phyloP scores from a whole-genome alignment of 2,329 filamentous ascomycete species.

The Albophoma yamanashiensis region DNA sequence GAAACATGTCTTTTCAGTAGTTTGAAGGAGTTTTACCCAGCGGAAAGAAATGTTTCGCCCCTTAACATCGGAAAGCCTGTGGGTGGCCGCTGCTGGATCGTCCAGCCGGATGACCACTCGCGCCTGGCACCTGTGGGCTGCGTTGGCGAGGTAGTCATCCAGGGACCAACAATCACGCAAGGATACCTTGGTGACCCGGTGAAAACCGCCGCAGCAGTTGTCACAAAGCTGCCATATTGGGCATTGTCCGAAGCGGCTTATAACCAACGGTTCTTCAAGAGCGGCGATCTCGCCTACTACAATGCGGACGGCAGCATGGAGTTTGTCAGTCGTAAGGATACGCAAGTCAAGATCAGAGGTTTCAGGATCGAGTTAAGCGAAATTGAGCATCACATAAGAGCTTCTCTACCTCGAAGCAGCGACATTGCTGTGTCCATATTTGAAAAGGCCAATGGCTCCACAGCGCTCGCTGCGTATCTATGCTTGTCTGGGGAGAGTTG shows the following conservation, averaged over 20 bases:
- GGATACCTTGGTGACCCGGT: slow-evolving; percentile 3
- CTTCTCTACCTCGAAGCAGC: neutral
- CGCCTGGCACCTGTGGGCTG: slow-evolving; percentile 2
- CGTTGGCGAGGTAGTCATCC: slow-evolving; percentile 6
- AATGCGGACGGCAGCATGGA: slow-evolving; percentile 7
- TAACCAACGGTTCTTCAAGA: slow-evolving; percentile 6
- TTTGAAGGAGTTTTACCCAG: neutral
- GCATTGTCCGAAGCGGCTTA: neutral
- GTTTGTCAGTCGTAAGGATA: slow-evolving; percentile 3
- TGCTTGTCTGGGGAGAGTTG: neutral
- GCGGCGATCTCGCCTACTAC: neutral
- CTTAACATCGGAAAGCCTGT: slow-evolving; percentile 3
- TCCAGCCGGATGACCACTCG: neutral
- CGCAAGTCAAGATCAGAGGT: slow-evolving; percentile 10
- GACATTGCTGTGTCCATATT: neutral
- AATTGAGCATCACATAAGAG: slow-evolving; percentile 5
- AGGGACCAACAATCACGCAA: slow-evolving; percentile 4
- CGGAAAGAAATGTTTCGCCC: neutral
- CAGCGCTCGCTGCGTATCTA: neutral
- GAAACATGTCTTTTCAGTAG: slow-evolving; percentile 1
- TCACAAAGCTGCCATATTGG: neutral
- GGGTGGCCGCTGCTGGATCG: slow-evolving; percentile 3
- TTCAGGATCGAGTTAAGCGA: slow-evolving; percentile 9
- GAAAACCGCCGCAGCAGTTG: neutral
- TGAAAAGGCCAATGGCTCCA: neutral